These are phyloP conservation scores for Durotheca rogersii DNA, from an alignment of 495 filamentous ascomycete species.

Conservation along the genomic window DNA sequence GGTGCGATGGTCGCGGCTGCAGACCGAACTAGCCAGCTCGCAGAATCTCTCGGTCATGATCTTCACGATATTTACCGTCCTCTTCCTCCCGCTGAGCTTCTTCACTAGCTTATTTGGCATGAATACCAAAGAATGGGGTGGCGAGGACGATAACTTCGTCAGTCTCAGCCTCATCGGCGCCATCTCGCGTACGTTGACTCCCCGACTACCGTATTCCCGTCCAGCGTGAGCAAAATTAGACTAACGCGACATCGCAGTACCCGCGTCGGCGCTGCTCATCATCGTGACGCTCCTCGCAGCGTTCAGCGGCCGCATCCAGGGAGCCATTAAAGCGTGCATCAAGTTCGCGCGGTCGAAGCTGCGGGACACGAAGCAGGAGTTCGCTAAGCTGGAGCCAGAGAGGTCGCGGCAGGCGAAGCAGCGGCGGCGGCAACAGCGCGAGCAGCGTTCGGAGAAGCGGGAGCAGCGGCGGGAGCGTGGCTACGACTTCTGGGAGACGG, in stretches of 20 bases:
- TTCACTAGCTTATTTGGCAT: conserved; percentile 68
- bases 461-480: conserved; percentile 35
- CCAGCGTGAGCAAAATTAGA: background rate
- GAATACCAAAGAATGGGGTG: conserved; percentile 65
- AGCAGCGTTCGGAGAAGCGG: conserved; percentile 24
- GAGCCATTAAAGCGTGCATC: conserved; percentile 33
- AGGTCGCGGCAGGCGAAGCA: conserved; percentile 30
- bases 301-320: conserved; percentile 44
- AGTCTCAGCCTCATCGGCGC: conserved; percentile 40
- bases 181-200: conserved; percentile 40
- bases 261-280: conserved; percentile 42
- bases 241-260: conserved; percentile 32
- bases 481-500: conserved; percentile 49
- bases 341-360: conserved; percentile 10
- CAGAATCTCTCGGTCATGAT: conserved; percentile 68
- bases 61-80: conserved; percentile 68
- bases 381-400: conserved; percentile 34
- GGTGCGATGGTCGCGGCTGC: conserved; percentile 61
- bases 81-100: conserved; percentile 66
- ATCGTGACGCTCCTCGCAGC: conserved; percentile 42
- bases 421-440: conserved; percentile 28
- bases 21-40: conserved; percentile 62
- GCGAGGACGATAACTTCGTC: conserved; percentile 37
- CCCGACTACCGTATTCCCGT: too few relatives aligned
- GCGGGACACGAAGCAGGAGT: conserved; percentile 10